A percentile compares a stretch with the other conserved stretches of the same genome.
Evolutionary conservation across 1,284 basidiomycete genomes (phyloP).

Genomic region (Phlebopus sp.): DNA sequence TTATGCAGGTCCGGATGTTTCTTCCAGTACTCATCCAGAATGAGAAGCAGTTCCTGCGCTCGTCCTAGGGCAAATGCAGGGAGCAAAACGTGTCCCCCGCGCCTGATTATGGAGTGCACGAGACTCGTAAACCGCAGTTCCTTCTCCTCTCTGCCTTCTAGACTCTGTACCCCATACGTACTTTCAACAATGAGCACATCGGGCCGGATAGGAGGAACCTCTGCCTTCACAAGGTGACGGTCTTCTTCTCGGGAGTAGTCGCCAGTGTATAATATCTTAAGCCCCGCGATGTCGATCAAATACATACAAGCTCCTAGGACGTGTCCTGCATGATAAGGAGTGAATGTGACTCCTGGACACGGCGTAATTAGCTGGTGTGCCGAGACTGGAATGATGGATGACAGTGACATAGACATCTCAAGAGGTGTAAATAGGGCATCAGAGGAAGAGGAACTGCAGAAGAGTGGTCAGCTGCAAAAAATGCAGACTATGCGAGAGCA

Average conservation of each 20-base stretch:
- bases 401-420: constrained; percentile 84
- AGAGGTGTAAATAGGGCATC: constrained; percentile 85
- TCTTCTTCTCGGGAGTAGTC: constrained; percentile 97
- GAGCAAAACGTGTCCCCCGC: constrained; percentile 90
- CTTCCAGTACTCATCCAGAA: constrained; percentile 96
- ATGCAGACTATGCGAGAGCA: constrained; percentile 12
- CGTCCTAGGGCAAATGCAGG: constrained; percentile 93
- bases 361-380: constrained; percentile 93
- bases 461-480: no score
- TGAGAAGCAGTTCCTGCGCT: constrained; percentile 89
- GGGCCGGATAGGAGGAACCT: constrained; percentile 84
- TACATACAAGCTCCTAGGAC: constrained; percentile 98
- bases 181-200: constrained; percentile 97
- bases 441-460: constrained; percentile 54
- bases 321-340: constrained; percentile 95
- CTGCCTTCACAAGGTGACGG: constrained; percentile 92
- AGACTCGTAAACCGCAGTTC: constrained; percentile 87
- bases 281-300: constrained; percentile 91
- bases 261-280: constrained; percentile 93
- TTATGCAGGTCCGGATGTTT: constrained; percentile 91
- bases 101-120: constrained; percentile 85
- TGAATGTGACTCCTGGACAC: constrained; percentile 87
- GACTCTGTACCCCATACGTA: constrained; percentile 92
- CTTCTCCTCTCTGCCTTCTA: constrained; percentile 89
- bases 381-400: constrained; percentile 89